These are phyloP conservation scores for Yamadazyma kanchanaburiensis DNA, from an alignment of 1,139 yeast species.

Conservation along the genomic window DNA sequence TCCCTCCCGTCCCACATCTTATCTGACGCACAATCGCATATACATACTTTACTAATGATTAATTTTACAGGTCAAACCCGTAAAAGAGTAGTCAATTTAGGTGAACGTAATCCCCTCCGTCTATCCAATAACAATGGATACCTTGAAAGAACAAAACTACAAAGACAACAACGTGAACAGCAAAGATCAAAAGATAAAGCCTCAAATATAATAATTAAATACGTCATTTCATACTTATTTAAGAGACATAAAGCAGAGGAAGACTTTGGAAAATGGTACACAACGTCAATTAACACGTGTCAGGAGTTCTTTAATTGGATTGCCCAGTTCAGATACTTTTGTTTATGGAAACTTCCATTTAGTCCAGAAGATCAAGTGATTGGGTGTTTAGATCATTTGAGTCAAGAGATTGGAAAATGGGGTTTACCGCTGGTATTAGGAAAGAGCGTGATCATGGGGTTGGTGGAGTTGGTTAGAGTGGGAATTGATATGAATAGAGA, in stretches of 20 bases:
- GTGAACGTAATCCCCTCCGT: slow-evolving; percentile 43
- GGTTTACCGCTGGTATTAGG: too few relatives aligned
- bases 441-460: too few relatives aligned
- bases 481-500: too few relatives aligned
- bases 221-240: slow-evolving; percentile 36
- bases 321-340: slow-evolving; percentile 4
- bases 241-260: slow-evolving; percentile 12
- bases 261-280: slow-evolving; percentile 11
- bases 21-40: neutral
- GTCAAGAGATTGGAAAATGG: too few relatives aligned
- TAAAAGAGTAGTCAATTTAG: slow-evolving; percentile 70
- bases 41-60: slow-evolving; percentile 33
- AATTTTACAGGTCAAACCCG: slow-evolving; percentile 67
- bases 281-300: slow-evolving; percentile 2
- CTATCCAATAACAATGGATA: slow-evolving; percentile 19
- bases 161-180: slow-evolving; percentile 63
- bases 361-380: too few relatives aligned
- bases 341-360: slow-evolving; percentile 7
- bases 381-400: too few relatives aligned
- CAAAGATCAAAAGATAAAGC: slow-evolving; percentile 48
- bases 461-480: too few relatives aligned
- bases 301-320: slow-evolving; percentile 10
- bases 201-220: slow-evolving; percentile 48
- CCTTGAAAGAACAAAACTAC: slow-evolving; percentile 60
- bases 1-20: neutral